Base-by-base conservation (phyloP, 257 asterid species). In the Schizonepeta tenuifolia region DNA sequence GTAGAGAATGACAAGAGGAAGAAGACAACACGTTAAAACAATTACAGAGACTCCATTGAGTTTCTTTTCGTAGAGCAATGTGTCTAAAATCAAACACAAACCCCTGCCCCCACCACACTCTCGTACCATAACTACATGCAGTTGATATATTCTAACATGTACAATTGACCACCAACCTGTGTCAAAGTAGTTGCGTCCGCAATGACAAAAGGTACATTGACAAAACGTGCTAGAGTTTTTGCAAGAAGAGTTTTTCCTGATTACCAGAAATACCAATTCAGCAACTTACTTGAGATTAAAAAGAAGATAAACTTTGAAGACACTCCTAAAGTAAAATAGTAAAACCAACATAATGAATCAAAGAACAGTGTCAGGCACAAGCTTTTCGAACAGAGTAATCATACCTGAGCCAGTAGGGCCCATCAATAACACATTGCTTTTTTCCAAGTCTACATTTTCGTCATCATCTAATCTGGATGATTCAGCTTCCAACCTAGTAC, bases 351-450 rank as follows among this genome's bases (percentile, higher is more conserved):
- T 21, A 77, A 3, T 40, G 28, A 51, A 28, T 44, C 65, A 33
- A 78, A 66, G 65, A 76, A 57, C 18, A 67, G 10, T 14, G 64
- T 46, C 53, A 43, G 65, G 75, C 9, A 56, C 49, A 62, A 70
- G 67, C 56, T 53, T 65, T 78, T 15, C 53, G 55, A 73, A 74
- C 49, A 55, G 64, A 55, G 60, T 63, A 53, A 50, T 43, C 78
- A 76, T 77, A 86, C 98, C 98, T 82, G 98, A 92, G 71, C 98
- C 98, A 69, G 98, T 92, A 56, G 97, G 98, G 15, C 98, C 98
- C 95, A 92, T 88, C 85, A 92, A 83, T 78, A 92, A 88, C 83
- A 92, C 96, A 74, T 92, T 92, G 95, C 98, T 92, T 84, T 92
- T 90, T 69, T 92, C 98, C 80, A 92, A 77, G 70, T 92, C 96